Percentiles rank a stretch among this genome's conserved stretches.
phyloP scores from a whole-genome alignment of 176 grass and related monocot genomes.

The Bonia amplexicaulis region DNA sequence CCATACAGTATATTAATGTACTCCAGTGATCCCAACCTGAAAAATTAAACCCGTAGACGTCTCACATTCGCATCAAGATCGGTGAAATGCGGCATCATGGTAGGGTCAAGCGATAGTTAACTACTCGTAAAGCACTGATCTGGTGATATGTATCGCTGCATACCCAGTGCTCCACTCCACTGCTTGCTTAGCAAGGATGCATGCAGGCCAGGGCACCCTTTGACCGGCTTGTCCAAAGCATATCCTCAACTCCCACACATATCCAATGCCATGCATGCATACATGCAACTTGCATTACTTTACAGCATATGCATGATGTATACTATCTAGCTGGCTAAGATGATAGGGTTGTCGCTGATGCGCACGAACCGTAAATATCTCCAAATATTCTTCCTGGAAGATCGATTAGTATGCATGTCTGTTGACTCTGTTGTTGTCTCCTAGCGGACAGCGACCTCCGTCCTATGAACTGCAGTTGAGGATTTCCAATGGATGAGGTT shows the following conservation, averaged over 20 bases:
- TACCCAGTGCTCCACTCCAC: not conserved
- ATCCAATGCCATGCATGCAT: not conserved
- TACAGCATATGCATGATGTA: not conserved
- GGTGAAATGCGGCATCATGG: not conserved
- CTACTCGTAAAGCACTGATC: not conserved
- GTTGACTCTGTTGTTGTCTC: not conserved
- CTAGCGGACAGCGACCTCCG: not conserved
- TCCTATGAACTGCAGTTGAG: not conserved
- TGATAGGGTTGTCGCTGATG: not conserved
- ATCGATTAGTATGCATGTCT: not conserved
- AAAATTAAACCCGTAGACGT: not conserved
- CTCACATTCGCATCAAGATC: not conserved
- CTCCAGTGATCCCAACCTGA: not conserved
- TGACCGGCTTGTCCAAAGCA: constrained; percentile 9
- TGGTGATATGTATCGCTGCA: not conserved
- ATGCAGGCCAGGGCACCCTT: not conserved
- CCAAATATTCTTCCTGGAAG: not conserved
- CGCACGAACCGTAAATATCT: not conserved
- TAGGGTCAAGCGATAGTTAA: constrained; percentile 1
- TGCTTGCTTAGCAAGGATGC: not conserved
- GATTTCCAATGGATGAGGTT: constrained; percentile 26
- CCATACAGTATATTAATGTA: too few relatives aligned
- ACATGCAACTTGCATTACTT: constrained; percentile 16
- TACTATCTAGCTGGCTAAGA: not conserved
- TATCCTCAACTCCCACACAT: not conserved